Percentiles rank a stretch among this genome's conserved stretches.
Evolutionary conservation across 2,329 filamentous ascomycete species (phyloP).

Genomic region (Mycosphaerella sp.): DNA sequence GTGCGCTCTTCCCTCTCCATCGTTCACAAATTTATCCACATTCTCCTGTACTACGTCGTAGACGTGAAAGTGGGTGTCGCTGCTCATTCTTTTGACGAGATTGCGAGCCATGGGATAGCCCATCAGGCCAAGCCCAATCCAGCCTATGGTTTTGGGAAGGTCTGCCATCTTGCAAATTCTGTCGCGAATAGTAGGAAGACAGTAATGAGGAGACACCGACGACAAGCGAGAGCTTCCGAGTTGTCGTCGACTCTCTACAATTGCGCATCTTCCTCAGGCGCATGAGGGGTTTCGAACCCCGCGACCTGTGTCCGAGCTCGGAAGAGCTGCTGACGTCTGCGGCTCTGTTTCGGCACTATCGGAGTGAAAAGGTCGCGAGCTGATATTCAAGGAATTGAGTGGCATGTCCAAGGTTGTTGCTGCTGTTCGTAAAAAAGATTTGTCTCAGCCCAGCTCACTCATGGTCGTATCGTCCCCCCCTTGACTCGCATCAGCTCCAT

Average conservation of each 20-base stretch:
- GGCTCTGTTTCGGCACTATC: constrained; percentile 11
- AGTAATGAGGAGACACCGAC: not conserved
- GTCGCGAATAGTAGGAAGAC: not conserved
- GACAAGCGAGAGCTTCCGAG: not conserved
- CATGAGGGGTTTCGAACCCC: constrained; percentile 7
- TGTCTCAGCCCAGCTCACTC: constrained; percentile 19
- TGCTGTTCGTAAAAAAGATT: too few species aligned
- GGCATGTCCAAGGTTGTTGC: too few species aligned
- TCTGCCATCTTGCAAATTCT: constrained; percentile 19
- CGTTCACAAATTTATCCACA: constrained; percentile 40
- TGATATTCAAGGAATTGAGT: too few species aligned
- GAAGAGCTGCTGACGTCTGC: constrained; percentile 5
- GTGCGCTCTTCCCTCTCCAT: constrained; percentile 38
- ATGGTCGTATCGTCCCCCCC: constrained; percentile 19
- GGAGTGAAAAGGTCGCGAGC: not conserved
- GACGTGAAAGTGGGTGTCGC: constrained; percentile 42
- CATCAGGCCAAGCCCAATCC: constrained; percentile 53
- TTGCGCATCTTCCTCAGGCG: constrained; percentile 4
- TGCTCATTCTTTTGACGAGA: constrained; percentile 44
- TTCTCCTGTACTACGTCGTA: constrained; percentile 45
- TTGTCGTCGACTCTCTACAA: constrained; percentile 4
- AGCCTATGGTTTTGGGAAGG: constrained; percentile 37
- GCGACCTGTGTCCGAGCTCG: constrained; percentile 9
- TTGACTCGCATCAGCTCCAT: constrained; percentile 3
- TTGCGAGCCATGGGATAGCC: constrained; percentile 50